Base-by-base conservation (phyloP, 2,329 filamentous ascomycete species). In the Fusarium sp. region DNA sequence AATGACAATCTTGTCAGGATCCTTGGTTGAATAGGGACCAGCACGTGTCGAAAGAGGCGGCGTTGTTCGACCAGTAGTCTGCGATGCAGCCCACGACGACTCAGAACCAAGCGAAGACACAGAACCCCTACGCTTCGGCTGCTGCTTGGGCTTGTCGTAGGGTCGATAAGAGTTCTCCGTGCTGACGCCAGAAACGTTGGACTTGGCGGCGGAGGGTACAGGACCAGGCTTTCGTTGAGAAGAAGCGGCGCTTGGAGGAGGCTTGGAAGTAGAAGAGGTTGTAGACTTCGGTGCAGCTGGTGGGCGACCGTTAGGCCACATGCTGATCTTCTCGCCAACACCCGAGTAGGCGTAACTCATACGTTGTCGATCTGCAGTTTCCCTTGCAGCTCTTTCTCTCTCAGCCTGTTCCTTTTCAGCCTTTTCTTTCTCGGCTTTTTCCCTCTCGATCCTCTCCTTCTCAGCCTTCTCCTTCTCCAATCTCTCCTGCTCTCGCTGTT, bases 1-100 rank as follows among this genome's bases (percentile, higher is more conserved):
- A 83, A 99, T 96, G 72, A 98, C 92, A 80, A 99, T 96, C 88
- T 99, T 99, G 84, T 97, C 91, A 1, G 96, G 95, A 80, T 98
- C 94, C 74, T 93, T 94, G 35, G 95, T 98, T 41, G 90, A 89
- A 83, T 98, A 98, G 5, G 94, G 90, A 3, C 92, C 91, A 4
- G 91, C 91, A 54, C 93, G 90, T 73, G 92, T 88, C 7, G 93
- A 95, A 4, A 93, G 92, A 22, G 95, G 94, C 14, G 95, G 94
- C 10, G 94, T 94, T 12, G 95, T 97, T 66, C 91, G 91, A 17
- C 94, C 89, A 2, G 95, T 98, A 22, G 94, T 95, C 67, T 94
- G 91, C 15, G 94, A 97, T 3, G 93, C 89, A 5, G 94, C 93
- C 82, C 96, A 98, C 2, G 94, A 97, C 20, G 93, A 93, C 78